Conservation (phyloP, 495 filamentous ascomycete species). For the Penicillium coprophilum region DNA sequence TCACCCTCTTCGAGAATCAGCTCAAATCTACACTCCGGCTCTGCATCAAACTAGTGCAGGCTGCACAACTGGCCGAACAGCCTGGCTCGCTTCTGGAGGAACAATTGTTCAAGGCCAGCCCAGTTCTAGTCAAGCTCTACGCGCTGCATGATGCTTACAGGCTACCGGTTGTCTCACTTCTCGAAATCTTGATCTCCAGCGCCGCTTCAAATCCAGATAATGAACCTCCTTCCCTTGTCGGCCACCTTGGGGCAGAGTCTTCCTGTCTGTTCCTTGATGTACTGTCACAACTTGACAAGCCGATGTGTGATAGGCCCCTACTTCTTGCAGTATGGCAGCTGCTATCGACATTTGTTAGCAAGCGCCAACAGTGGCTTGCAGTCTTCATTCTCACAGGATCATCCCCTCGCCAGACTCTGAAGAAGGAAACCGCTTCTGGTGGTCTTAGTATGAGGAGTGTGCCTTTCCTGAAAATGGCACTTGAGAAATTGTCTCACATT, state of each 20-base stretch:
- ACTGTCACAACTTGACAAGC: slow-evolving; percentile 74
- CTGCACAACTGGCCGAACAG: slow-evolving; percentile 62
- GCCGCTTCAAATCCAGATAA: slow-evolving; percentile 56
- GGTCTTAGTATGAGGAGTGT: slow-evolving; percentile 45
- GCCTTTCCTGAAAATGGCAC: slow-evolving; percentile 71
- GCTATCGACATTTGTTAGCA: slow-evolving; percentile 82
- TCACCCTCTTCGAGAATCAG: slow-evolving; percentile 58
- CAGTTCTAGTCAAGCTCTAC: slow-evolving; percentile 74
- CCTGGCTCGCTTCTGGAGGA: slow-evolving; percentile 66
- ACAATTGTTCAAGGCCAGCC: slow-evolving; percentile 74
- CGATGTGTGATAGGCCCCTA: slow-evolving; percentile 59
- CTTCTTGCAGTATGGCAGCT: slow-evolving; percentile 76
- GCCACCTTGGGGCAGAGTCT: slow-evolving; percentile 77
- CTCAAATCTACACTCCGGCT: slow-evolving; percentile 64
- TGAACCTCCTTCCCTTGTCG: slow-evolving; percentile 87
- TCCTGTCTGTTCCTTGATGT: slow-evolving; percentile 80
- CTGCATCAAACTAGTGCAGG: slow-evolving; percentile 64
- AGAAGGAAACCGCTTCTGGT: slow-evolving; percentile 46
- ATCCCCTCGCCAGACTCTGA: slow-evolving; percentile 71
- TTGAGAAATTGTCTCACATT: slow-evolving; percentile 71
- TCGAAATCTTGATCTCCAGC: slow-evolving; percentile 72
- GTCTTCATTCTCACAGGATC: slow-evolving; percentile 88
- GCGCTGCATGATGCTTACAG: slow-evolving; percentile 67
- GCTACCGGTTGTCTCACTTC: slow-evolving; percentile 60
- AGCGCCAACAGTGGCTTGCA: slow-evolving; percentile 92